Base-by-base conservation (phyloP, 176 grass and related monocot species). In the Luzula sylvatica region DNA sequence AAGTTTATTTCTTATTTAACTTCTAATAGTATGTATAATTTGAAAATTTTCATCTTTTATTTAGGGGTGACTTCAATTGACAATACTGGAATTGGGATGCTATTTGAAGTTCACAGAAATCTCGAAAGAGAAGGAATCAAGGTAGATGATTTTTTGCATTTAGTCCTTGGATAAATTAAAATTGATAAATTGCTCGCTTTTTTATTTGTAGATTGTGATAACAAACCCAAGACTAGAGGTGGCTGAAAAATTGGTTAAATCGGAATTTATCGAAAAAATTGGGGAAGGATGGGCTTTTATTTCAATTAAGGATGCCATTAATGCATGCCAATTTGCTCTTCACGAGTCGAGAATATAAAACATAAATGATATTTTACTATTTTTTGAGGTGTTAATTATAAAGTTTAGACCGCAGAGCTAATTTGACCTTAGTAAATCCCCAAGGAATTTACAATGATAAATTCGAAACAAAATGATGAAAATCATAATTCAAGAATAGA, bases 41-140 rank as follows among this genome's bases (percentile, higher is more conserved):
- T 4, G 29, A 8, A 32, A 4, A 8, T 32, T 32, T 32, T 32
- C 29, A 32, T 32, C 8, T 20, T 29, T 15, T 35, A 14, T 66
- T 0, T 58, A 98, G 92, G 78, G 26, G 92, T 90, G 26, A 86
- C 72, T 26, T 74, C 92, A 2, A 79, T 98, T 11, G 92, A 98
- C 65, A 90, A 78, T 53, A 65, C 85, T 2, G 92, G 92, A 14
- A 75, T 87, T 14, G 65, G 85, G 3, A 90, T 90, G 75, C 50
- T 98, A 23, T 15, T 19, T 24, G 92, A 98, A 42, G 48, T 98
- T 40, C 53, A 90, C 39, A 86, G 51, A 38, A 58, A 41, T 72
- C 60, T 98, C 24, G 46, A 66, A n/a, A 77, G 71, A 30, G 82
- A 47, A 75, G 78, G 75, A 30, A 82, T 87, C 46, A 77, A 32